Evolutionary conservation across 225 moss, liverwort and hornwort genomes (phyloP).

Genomic region (Anthoceros angustus): DNA sequence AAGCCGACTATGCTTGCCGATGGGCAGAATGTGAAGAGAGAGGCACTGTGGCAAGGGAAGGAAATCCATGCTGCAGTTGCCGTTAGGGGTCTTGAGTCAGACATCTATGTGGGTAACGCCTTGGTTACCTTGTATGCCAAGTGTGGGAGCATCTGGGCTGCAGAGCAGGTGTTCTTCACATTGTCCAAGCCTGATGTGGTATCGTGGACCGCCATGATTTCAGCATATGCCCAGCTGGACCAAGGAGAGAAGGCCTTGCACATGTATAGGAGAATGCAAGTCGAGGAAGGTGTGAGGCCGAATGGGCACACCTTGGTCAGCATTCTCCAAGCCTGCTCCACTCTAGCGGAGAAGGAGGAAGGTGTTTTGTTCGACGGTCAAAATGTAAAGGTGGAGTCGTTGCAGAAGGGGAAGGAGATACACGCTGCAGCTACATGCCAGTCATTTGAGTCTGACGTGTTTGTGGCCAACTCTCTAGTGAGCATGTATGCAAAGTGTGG

Average conservation of each 20-base stretch:
- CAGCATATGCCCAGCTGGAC: neutral
- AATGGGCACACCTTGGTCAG: neutral
- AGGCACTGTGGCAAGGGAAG: neutral
- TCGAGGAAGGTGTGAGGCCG: neutral
- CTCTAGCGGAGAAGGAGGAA: neutral
- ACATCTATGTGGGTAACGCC: neutral
- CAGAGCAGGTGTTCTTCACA: neutral
- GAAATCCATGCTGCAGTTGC: neutral
- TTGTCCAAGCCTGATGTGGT: neutral
- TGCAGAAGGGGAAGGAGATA: neutral
- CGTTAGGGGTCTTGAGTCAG: neutral
- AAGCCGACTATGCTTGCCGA: neutral
- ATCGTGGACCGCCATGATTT: neutral
- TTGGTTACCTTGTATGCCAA: neutral
- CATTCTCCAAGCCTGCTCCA: conserved; percentile 1
- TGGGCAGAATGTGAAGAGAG: neutral
- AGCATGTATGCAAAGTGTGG: conserved; percentile 3
- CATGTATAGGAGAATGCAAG: neutral
- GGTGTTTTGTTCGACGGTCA: neutral
- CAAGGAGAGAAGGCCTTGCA: neutral
- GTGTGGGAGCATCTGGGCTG: neutral
- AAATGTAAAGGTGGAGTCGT: neutral
- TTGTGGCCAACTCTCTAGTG: neutral
- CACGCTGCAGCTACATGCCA: neutral
- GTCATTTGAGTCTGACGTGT: neutral